Evolutionary conservation across 805 yeast species (phyloP).

Genomic region (Starmerella potacharoeniae): DNA sequence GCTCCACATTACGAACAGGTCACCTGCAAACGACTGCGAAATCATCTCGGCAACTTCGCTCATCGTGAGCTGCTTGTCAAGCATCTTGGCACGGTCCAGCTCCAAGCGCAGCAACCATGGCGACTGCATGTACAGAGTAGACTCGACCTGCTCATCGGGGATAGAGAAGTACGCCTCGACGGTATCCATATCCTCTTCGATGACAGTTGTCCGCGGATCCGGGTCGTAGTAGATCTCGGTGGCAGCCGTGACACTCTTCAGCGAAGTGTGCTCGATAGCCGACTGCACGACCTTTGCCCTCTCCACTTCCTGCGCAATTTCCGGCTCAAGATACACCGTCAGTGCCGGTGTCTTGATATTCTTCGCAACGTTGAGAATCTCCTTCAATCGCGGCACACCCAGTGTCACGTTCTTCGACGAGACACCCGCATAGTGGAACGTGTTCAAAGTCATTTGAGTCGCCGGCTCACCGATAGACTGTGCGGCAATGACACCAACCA

Average conservation of each 20-base stretch:
- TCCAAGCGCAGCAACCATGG: slow-evolving; percentile 97
- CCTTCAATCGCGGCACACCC: slow-evolving; percentile 97
- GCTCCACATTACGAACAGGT: slow-evolving; percentile 94
- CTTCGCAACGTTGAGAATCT: slow-evolving; percentile 95
- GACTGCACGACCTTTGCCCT: slow-evolving; percentile 91
- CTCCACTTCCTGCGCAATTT: slow-evolving; percentile 77
- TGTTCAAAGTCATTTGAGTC: slow-evolving; percentile 92
- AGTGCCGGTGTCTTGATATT: slow-evolving; percentile 98
- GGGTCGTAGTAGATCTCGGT: slow-evolving; percentile 97
- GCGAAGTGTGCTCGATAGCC: slow-evolving; percentile 91
- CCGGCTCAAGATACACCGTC: slow-evolving; percentile 80
- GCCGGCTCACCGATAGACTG: slow-evolving; percentile 98
- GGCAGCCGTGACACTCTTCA: slow-evolving; percentile 90
- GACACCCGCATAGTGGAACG: slow-evolving; percentile 97
- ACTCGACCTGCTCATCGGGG: slow-evolving; percentile 96
- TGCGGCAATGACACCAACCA: slow-evolving; percentile 97
- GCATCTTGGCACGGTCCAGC: slow-evolving; percentile 96
- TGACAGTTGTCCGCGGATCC: slow-evolving; percentile 93
- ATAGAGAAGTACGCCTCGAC: slow-evolving; percentile 95
- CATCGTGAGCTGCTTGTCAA: slow-evolving; percentile 95
- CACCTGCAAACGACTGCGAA: slow-evolving; percentile 84
- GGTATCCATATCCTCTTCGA: slow-evolving; percentile 92
- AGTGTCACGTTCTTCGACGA: slow-evolving; percentile 91
- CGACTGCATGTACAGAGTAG: slow-evolving; percentile 83
- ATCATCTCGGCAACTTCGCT: slow-evolving; percentile 95